Evolutionary conservation across 345 rosid species (phyloP).

Genomic region (Citrus sinensis): DVS_A1.0 CM039163.1:43641501-43642000

Average conservation of each 20-base stretch:
- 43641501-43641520: slow-evolving; percentile 11
- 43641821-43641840: slow-evolving; percentile 8
- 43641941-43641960: background rate
- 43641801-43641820: background rate
- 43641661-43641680: slow-evolving; percentile 29
- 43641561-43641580: background rate
- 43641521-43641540: too few species aligned
- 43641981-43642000: background rate
- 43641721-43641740: slow-evolving; percentile 24
- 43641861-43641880: background rate
- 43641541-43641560: background rate
- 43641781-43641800: background rate
- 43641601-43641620: background rate
- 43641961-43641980: background rate
- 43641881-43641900: background rate
- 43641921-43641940: background rate
- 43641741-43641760: slow-evolving; percentile 27
- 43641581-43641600: background rate
- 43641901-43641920: background rate
- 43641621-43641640: slow-evolving; percentile 53
- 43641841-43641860: background rate
- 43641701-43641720: slow-evolving; percentile 40
- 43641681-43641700: slow-evolving; percentile 16
- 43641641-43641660: slow-evolving; percentile 44
- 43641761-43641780: slow-evolving; percentile 26